phyloP scores from a whole-genome alignment of 331 rosid species.

The Ulmus americana region DNA sequence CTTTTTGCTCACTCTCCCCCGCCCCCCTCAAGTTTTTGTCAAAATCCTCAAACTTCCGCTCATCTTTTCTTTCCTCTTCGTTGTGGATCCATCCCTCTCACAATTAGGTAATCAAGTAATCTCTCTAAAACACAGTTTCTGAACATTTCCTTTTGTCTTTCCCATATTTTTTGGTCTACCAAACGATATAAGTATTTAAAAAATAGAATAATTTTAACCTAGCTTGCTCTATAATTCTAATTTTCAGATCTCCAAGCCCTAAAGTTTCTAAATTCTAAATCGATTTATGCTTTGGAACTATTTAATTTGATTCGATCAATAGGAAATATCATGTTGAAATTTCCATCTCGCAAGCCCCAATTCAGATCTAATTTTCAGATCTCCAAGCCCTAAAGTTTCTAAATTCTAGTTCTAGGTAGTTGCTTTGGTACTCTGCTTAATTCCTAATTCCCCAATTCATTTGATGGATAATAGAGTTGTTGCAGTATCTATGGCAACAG shows the following conservation, averaged over 20 bases:
- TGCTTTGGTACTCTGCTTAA: slow-evolving; percentile 21
- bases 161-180: not conserved
- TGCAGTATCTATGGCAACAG: slow-evolving; percentile 7
- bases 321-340: not conserved
- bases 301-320: not conserved
- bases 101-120: too few species aligned
- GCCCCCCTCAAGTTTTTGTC: not conserved
- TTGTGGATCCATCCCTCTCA: too few species aligned
- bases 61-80: not conserved
- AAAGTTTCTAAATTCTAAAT: not conserved
- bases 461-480: slow-evolving; percentile 16
- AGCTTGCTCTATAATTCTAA: too few species aligned
- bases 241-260: not conserved
- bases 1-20: too few species aligned
- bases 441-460: slow-evolving; percentile 20
- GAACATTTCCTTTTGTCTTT: not conserved
- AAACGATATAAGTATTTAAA: not conserved
- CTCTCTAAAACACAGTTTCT: too few species aligned
- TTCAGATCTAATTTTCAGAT: slow-evolving; percentile 2
- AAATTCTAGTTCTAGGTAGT: slow-evolving; percentile 17
- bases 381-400: not conserved
- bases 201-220: too few species aligned
- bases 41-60: not conserved
- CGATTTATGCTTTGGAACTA: not conserved
- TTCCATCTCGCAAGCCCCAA: not conserved